phyloP scores from a whole-genome alignment of 495 filamentous ascomycete genomes.

The Aspergillus leporis region DNA sequence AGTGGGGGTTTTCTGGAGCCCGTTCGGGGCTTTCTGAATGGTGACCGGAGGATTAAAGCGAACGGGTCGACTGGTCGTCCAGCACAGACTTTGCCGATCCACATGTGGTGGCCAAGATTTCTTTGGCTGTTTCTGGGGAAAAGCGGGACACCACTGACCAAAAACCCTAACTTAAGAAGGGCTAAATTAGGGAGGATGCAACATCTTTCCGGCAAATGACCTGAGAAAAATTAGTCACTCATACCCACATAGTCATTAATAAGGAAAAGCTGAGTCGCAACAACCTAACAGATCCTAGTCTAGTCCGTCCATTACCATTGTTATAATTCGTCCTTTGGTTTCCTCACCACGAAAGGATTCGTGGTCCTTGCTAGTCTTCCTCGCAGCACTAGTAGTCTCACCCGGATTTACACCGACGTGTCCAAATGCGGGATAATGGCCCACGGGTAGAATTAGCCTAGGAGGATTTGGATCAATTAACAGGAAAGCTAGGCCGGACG shows the following conservation, averaged over 20 bases:
- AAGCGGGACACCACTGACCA: not conserved
- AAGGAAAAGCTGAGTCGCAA: not conserved
- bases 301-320: too few relatives aligned
- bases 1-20: not conserved
- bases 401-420: not conserved
- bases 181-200: not conserved
- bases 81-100: constrained; percentile 2
- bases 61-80: not conserved
- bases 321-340: not conserved
- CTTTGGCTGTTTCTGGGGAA: not conserved
- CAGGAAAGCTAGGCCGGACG: not conserved
- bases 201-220: not conserved
- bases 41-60: not conserved
- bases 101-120: constrained; percentile 4
- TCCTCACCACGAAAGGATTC: not conserved
- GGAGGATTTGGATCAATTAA: not conserved
- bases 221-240: not conserved
- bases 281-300: too few relatives aligned
- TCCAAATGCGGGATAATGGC: not conserved
- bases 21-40: not conserved
- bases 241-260: not conserved
- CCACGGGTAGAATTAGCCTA: not conserved
- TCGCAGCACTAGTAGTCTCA: not conserved
- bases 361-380: not conserved
- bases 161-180: not conserved